A percentile compares a stretch with the other conserved stretches of the same genome.
Evolutionary conservation across 1,284 basidiomycete species (phyloP).

Genomic region (Moesziomyces sp.): DNA sequence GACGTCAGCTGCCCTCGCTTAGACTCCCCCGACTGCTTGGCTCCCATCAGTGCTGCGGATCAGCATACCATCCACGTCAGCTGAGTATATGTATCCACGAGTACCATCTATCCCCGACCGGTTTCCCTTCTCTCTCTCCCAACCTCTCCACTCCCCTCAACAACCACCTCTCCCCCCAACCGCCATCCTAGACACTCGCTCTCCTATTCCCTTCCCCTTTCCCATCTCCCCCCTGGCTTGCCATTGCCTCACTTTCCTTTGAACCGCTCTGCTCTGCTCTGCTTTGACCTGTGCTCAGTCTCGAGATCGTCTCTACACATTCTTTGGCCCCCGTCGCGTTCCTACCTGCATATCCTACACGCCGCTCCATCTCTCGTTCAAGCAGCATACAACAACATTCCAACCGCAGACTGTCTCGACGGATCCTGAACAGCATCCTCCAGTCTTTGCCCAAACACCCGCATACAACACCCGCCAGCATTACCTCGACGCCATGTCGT

Average conservation of each 20-base stretch:
- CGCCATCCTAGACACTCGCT: background rate
- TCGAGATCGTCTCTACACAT: conserved; percentile 2
- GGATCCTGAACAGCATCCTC: conserved; percentile 3
- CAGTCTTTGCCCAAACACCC: background rate
- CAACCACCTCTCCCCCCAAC: no score
- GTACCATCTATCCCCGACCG: no score
- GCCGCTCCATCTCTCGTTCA: background rate
- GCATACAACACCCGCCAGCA: conserved; percentile 7
- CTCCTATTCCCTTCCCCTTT: background rate
- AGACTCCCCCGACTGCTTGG: background rate
- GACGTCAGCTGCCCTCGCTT: conserved; percentile 3
- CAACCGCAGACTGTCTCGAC: conserved; percentile 2
- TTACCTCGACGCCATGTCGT: conserved; percentile 12
- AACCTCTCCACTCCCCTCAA: no score
- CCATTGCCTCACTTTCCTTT: conserved; percentile 1
- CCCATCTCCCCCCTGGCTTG: background rate
- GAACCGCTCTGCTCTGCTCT: background rate
- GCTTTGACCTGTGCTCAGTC: conserved; percentile 1
- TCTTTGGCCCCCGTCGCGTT: conserved; percentile 4
- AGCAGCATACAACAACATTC: background rate
- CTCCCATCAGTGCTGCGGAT: background rate
- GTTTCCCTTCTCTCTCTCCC: no score
- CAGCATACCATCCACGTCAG: no score
- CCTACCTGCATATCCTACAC: background rate
- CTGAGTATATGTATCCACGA: background rate